A percentile compares a stretch with the other conserved stretches of the same genome.
These are phyloP conservation scores for Aspergillus pseudotamarii DNA, from an alignment of 2,329 filamentous ascomycete species.

Conservation along the genomic window DNA sequence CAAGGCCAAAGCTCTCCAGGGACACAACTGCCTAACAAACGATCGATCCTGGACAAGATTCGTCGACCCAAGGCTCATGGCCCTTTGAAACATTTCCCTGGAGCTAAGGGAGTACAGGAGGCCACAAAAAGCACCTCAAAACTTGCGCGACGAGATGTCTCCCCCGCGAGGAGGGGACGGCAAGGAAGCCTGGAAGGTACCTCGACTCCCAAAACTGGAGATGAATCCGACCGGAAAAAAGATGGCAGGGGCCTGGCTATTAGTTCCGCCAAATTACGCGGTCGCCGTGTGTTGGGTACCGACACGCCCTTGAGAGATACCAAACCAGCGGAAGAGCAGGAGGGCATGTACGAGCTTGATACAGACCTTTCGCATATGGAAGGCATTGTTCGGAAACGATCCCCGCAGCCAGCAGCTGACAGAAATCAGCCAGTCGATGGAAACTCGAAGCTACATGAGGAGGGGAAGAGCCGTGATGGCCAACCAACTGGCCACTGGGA, in stretches of 20 bases:
- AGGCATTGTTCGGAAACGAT: constrained; percentile 76
- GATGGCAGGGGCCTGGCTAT: constrained; percentile 40
- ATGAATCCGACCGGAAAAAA: constrained; percentile 44
- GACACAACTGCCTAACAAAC: constrained; percentile 38
- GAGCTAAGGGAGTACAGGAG: constrained; percentile 33
- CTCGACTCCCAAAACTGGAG: constrained; percentile 25
- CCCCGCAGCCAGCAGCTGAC: constrained; percentile 71
- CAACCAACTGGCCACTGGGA: constrained; percentile 71
- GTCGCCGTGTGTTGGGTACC: constrained; percentile 26
- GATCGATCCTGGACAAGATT: constrained; percentile 58
- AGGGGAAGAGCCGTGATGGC: constrained; percentile 36
- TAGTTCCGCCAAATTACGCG: constrained; percentile 36
- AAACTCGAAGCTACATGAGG: constrained; percentile 31
- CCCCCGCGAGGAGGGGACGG: constrained; percentile 34
- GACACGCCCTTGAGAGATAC: constrained; percentile 22
- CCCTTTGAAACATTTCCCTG: constrained; percentile 34
- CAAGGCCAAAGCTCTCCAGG: constrained; percentile 45
- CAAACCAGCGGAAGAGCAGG: constrained; percentile 54
- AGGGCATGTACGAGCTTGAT: constrained; percentile 74
- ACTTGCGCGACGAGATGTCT: constrained; percentile 33
- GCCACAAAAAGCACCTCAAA: constrained; percentile 28
- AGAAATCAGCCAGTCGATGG: constrained; percentile 40
- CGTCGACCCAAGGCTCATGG: constrained; percentile 51
- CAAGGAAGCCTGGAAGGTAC: constrained; percentile 41
- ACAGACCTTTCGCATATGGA: constrained; percentile 90